Evolutionary conservation across 108 stramenopile species (phyloP).

Genomic region (Nitzschia sp.): DNA sequence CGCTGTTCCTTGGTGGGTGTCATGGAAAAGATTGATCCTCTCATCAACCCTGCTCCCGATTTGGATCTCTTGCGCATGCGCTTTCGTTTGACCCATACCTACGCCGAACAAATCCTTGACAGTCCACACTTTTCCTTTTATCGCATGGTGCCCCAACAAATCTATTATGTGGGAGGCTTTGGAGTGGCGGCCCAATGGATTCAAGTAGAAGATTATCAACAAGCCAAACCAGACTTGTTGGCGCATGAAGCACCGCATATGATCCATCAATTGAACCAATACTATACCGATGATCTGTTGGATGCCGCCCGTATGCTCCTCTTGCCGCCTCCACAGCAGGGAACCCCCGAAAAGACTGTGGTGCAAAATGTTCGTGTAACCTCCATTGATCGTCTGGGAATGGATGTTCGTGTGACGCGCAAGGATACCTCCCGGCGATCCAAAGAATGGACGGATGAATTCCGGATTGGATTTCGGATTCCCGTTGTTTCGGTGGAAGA

Average conservation of each 20-base stretch:
- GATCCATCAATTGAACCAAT: conserved; percentile 57
- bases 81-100: conserved; percentile 89
- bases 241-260: conserved; percentile 89
- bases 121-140: conserved; percentile 93
- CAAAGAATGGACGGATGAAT: conserved; percentile 91
- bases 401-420: conserved; percentile 91
- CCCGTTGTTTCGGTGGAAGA: conserved; percentile 92
- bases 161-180: conserved; percentile 97
- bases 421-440: conserved; percentile 69
- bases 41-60: conserved; percentile 57
- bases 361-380: conserved; percentile 78
- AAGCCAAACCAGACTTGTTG: conserved; percentile 87
- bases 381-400: conserved; percentile 91
- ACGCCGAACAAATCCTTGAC: conserved; percentile 95
- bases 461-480: conserved; percentile 91
- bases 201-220: conserved; percentile 77
- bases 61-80: conserved; percentile 85
- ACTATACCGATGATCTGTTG: conserved; percentile 64
- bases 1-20: conserved; percentile 91
- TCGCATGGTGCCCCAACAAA: conserved; percentile 76
- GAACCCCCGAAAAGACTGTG: conserved; percentile 26
- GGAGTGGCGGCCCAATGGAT: conserved; percentile 95
- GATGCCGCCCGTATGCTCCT: conserved; percentile 71
- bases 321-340: not conserved
- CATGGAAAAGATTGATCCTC: conserved; percentile 65